These are phyloP conservation scores for Sophora flavescens DNA, from an alignment of 306 rosid genomes.

Conservation along the genomic window DNA sequence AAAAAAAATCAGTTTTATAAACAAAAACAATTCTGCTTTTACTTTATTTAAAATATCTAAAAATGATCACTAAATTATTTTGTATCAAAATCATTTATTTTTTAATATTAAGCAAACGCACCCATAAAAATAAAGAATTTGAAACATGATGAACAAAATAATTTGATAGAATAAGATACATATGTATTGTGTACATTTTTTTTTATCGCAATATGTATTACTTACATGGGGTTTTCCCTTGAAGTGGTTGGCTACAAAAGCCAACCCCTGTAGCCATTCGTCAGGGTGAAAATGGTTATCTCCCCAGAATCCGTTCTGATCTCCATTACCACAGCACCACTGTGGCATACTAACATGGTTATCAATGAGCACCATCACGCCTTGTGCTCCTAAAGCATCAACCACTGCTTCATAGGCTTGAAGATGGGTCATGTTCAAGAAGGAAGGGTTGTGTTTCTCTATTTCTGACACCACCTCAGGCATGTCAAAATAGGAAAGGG, in stretches of 20 bases:
- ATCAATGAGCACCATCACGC: slow-evolving; percentile 52
- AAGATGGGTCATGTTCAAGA: slow-evolving; percentile 53
- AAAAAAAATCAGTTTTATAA: too few relatives aligned
- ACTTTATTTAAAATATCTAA: too few relatives aligned
- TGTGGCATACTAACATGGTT: slow-evolving; percentile 54
- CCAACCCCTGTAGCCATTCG: slow-evolving; percentile 58
- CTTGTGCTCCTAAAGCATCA: slow-evolving; percentile 37
- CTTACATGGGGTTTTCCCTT: slow-evolving; percentile 44
- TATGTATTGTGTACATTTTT: background rate
- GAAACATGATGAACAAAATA: too few relatives aligned
- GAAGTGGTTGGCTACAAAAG: slow-evolving; percentile 45
- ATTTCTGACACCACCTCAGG: background rate
- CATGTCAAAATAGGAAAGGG: background rate
- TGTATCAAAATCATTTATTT: too few relatives aligned
- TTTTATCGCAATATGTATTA: background rate
- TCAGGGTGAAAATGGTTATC: slow-evolving; percentile 44
- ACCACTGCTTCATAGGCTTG: slow-evolving; percentile 46
- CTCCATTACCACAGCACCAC: slow-evolving; percentile 50
- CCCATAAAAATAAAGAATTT: too few relatives aligned
- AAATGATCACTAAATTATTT: too few relatives aligned
- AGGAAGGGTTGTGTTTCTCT: slow-evolving; percentile 37
- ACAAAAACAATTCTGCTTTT: too few relatives aligned
- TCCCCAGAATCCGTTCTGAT: slow-evolving; percentile 58
- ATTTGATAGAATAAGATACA: too few relatives aligned
- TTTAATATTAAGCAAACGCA: too few relatives aligned